Conservation (phyloP, 805 yeast species). For the Lachancea sp. region DNA sequence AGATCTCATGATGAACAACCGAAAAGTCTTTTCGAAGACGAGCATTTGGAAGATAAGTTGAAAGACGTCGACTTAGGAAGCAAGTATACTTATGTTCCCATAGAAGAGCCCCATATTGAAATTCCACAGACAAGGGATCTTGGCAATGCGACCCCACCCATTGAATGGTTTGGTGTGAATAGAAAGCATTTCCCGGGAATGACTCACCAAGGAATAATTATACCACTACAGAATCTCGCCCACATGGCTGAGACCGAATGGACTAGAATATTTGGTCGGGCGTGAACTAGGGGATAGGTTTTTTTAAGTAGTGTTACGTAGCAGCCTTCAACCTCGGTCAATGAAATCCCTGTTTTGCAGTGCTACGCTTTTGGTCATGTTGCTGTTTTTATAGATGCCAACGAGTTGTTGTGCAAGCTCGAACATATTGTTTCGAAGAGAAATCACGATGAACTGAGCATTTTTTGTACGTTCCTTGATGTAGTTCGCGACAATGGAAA, state of each 20-base stretch:
- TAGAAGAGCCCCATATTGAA: constrained; percentile 73
- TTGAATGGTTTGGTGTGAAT: constrained; percentile 96
- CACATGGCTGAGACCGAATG: constrained; percentile 52
- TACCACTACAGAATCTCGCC: constrained; percentile 66
- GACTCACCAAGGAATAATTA: constrained; percentile 74
- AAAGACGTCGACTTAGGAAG: constrained; percentile 38
- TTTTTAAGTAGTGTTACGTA: background rate
- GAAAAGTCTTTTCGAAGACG: constrained; percentile 25
- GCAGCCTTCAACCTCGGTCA: constrained; percentile 1
- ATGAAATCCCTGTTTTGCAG: constrained; percentile 55
- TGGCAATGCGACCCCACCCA: constrained; percentile 96
- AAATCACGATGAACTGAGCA: constrained; percentile 94
- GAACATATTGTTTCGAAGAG: constrained; percentile 94
- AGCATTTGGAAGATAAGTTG: constrained; percentile 36
- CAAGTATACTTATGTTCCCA: constrained; percentile 46
- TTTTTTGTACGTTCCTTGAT: constrained; percentile 92
- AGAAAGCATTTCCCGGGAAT: constrained; percentile 78
- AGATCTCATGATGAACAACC: constrained; percentile 33
- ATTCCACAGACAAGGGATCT: constrained; percentile 86
- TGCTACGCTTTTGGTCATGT: constrained; percentile 83
- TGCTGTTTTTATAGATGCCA: constrained; percentile 89
- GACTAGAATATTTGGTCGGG: constrained; percentile 37
- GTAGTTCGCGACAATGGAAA: constrained; percentile 94
- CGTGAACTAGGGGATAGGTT: constrained; percentile 12
- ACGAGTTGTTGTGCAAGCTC: constrained; percentile 91